Evolutionary conservation across 1,284 basidiomycete genomes (phyloP).

Genomic region (Anthracocystis panici-leucophaei): DNA sequence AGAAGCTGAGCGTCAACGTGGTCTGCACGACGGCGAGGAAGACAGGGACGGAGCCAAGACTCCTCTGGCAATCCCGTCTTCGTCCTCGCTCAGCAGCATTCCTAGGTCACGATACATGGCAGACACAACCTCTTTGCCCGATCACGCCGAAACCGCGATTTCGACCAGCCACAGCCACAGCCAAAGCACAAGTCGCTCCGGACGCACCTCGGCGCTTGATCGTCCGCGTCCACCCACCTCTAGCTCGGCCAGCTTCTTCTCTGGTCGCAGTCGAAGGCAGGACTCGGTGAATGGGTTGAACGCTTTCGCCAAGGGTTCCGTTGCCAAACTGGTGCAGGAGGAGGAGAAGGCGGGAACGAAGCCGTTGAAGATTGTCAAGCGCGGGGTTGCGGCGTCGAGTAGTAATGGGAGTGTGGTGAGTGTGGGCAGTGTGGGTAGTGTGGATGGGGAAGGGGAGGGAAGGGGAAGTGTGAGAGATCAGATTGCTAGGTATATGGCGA

Average conservation of each 20-base stretch:
- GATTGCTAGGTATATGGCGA: no score
- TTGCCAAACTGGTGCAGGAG: neutral
- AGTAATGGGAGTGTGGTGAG: no score
- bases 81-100: neutral
- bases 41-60: constrained; percentile 14
- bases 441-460: neutral
- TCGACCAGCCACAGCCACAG: neutral
- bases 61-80: neutral
- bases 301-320: neutral
- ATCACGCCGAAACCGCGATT: neutral
- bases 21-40: neutral
- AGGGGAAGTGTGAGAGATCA: neutral
- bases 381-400: neutral
- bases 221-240: constrained; percentile 46
- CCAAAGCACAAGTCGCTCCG: neutral
- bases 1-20: constrained; percentile 9
- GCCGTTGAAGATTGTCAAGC: constrained; percentile 32
- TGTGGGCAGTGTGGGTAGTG: no score
- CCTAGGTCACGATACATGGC: neutral
- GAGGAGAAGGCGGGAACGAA: constrained; percentile 3
- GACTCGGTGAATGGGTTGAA: constrained; percentile 11
- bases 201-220: constrained; percentile 32
- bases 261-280: constrained; percentile 20
- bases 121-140: neutral
- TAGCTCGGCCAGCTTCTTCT: constrained; percentile 33